Evolutionary conservation across 2,329 filamentous ascomycete genomes (phyloP).

Genomic region (Didymella keratinophila): DNA sequence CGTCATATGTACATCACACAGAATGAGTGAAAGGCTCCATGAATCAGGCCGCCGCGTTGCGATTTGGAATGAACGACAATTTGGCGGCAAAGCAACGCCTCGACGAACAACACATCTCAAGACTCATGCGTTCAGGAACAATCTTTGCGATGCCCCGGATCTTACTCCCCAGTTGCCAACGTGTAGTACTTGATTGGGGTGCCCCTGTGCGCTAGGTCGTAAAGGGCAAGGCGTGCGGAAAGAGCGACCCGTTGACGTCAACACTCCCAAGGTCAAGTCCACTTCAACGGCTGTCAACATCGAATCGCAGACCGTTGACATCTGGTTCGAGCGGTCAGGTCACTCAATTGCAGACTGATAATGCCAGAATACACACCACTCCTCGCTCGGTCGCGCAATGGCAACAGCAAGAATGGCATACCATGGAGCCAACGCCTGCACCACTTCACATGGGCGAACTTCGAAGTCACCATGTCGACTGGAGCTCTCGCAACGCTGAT

Average conservation of each 20-base stretch:
- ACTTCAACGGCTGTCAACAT: neutral
- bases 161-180: neutral
- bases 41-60: neutral
- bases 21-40: neutral
- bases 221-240: neutral
- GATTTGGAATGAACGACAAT: neutral
- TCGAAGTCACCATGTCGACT: slow-evolving; percentile 76
- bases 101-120: no score
- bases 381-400: slow-evolving; percentile 7
- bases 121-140: neutral
- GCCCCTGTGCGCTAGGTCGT: slow-evolving; percentile 3
- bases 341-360: neutral
- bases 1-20: slow-evolving; percentile 8
- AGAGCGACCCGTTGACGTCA: slow-evolving; percentile 17
- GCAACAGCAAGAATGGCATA: slow-evolving; percentile 20
- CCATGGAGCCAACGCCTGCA: slow-evolving; percentile 33
- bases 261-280: neutral
- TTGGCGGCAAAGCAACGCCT: no score
- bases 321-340: neutral
- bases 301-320: neutral
- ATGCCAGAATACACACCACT: slow-evolving; percentile 21
- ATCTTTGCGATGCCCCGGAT: neutral
- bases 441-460: slow-evolving; percentile 66
- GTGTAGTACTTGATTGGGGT: no score
- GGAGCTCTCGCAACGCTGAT: slow-evolving; percentile 71